Conservation (phyloP, 805 yeast genomes). For the Zygoascus tannicola region DNA sequence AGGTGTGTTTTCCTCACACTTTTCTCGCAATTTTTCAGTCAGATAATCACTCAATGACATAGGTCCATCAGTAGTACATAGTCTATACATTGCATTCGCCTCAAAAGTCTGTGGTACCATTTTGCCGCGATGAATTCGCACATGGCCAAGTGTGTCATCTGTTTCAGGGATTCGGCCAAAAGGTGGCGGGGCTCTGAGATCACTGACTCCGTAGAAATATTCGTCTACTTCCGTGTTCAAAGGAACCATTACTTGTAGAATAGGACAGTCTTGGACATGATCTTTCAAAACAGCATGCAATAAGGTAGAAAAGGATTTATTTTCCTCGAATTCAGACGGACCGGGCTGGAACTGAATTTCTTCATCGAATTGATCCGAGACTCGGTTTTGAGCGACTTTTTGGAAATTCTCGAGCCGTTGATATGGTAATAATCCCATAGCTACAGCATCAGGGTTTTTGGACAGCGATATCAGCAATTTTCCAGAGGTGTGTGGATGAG, state of each 20-base stretch:
- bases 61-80: conserved; percentile 42
- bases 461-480: conserved; percentile 16
- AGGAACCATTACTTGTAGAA: conserved; percentile 23
- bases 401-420: background rate
- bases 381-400: background rate
- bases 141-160: conserved; percentile 63
- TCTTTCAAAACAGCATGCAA: conserved; percentile 18
- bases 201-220: conserved; percentile 61
- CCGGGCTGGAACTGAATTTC: background rate
- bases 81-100: conserved; percentile 48
- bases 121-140: conserved; percentile 48
- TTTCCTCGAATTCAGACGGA: conserved; percentile 8
- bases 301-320: conserved; percentile 18
- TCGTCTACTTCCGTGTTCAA: conserved; percentile 34
- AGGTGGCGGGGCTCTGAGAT: conserved; percentile 54
- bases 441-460: conserved; percentile 14
- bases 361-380: conserved; percentile 1
- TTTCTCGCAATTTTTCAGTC: conserved; percentile 32
- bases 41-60: conserved; percentile 45
- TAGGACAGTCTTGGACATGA: conserved; percentile 24
- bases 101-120: conserved; percentile 50
- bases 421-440: conserved; percentile 20
- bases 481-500: conserved; percentile 5
- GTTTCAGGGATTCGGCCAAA: conserved; percentile 61
- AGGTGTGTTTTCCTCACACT: conserved; percentile 20